Percentiles rank a stretch among this genome's conserved stretches.
Conservation (phyloP, 2,329 filamentous ascomycete genomes). For the Exserohilum turcica region DNA sequence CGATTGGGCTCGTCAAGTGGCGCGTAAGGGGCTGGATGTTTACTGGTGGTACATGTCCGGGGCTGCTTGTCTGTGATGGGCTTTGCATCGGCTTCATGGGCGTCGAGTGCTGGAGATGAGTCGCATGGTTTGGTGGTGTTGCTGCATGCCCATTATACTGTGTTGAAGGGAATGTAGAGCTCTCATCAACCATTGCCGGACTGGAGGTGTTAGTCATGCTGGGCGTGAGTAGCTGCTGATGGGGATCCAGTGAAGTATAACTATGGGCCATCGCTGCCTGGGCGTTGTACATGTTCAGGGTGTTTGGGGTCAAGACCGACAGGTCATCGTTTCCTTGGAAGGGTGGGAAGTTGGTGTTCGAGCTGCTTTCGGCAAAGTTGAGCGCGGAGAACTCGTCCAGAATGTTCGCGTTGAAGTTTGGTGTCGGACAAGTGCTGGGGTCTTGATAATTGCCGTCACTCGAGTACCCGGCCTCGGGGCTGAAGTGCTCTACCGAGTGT, state of each 20-base stretch:
- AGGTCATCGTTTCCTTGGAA: constrained; percentile 35
- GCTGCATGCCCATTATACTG: constrained; percentile 31
- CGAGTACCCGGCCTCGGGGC: constrained; percentile 42
- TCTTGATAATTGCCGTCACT: constrained; percentile 43
- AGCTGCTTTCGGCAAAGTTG: constrained; percentile 35
- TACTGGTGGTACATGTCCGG: constrained; percentile 33
- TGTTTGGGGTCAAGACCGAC: constrained; percentile 34
- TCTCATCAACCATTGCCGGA: constrained; percentile 42
- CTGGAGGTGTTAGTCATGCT: constrained; percentile 46
- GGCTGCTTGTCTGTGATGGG: constrained; percentile 47
- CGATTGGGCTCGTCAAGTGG: constrained; percentile 48
- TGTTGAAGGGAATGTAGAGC: constrained; percentile 23
- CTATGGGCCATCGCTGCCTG: constrained; percentile 30
- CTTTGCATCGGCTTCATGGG: constrained; percentile 45
- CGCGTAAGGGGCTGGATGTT: constrained; percentile 34
- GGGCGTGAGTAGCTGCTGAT: constrained; percentile 44
- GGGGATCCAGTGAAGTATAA: constrained; percentile 31
- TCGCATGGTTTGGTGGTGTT: constrained; percentile 34
- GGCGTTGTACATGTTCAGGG: constrained; percentile 39
- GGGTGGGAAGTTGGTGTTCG: constrained; percentile 26
- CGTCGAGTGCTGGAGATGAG: constrained; percentile 31
- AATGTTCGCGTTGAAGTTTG: constrained; percentile 38
- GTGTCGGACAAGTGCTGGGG: constrained; percentile 40
- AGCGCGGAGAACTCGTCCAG: constrained; percentile 39
- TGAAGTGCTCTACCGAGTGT: constrained; percentile 47